Evolutionary conservation across 2,329 filamentous ascomycete genomes (phyloP).

Genomic region (Drechslera avenae): DNA sequence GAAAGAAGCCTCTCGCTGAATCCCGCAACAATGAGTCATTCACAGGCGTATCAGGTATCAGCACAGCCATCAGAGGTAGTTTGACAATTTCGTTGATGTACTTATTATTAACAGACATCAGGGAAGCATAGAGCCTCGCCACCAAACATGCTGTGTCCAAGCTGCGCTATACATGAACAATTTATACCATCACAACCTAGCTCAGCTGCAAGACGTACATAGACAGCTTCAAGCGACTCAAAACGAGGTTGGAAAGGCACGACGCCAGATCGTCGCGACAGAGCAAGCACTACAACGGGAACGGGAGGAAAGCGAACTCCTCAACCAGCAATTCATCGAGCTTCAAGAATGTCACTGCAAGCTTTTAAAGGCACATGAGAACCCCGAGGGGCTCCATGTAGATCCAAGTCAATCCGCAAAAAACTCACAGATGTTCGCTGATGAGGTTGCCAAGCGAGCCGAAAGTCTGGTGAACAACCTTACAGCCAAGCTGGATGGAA

Average conservation of each 20-base stretch:
- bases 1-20: background rate
- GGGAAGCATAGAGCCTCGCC: background rate
- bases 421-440: background rate
- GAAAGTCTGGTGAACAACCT: constrained; percentile 9
- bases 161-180: constrained; percentile 3
- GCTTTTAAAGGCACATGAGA: constrained; percentile 9
- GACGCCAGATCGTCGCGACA: background rate
- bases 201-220: constrained; percentile 6
- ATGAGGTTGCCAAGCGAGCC: constrained; percentile 9
- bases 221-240: background rate
- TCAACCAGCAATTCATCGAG: constrained; percentile 14
- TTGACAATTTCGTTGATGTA: background rate
- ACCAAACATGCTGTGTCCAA: constrained; percentile 7
- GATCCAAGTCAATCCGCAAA: constrained; percentile 5
- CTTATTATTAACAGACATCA: constrained; percentile 1
- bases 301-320: background rate
- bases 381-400: background rate
- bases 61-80: background rate
- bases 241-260: constrained; percentile 1
- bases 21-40: constrained; percentile 2
- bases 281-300: constrained; percentile 3
- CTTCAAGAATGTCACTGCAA: constrained; percentile 7
- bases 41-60: background rate
- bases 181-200: constrained; percentile 1
- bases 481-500: background rate